Evolutionary conservation across 2,329 filamentous ascomycete genomes (phyloP).

Genomic region (Harringtonia aguacate): DNA sequence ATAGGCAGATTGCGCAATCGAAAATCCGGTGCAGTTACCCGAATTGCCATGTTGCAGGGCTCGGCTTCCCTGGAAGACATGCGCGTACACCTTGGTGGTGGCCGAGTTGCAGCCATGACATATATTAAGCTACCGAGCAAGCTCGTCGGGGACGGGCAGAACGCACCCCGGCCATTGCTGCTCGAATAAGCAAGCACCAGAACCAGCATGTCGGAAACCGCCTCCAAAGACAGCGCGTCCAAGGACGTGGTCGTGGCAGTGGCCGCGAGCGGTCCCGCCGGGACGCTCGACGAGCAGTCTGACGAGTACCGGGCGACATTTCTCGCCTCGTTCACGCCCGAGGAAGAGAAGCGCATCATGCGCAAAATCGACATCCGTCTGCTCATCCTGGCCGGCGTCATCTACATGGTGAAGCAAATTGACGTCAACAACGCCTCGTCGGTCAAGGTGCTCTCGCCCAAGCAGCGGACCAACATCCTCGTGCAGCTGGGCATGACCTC

Average conservation of each 20-base stretch:
- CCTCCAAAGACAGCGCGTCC: not conserved
- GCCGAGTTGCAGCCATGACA: too few relatives aligned
- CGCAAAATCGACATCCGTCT: conserved; percentile 7
- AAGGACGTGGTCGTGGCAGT: not conserved
- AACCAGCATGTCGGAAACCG: too few relatives aligned
- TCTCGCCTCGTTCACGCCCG: conserved; percentile 3
- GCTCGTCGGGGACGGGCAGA: too few relatives aligned
- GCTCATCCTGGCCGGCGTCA: conserved; percentile 2
- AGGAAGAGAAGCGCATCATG: conserved; percentile 5
- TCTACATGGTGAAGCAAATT: conserved; percentile 8
- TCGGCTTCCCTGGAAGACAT: too few relatives aligned
- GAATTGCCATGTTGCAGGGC: too few relatives aligned
- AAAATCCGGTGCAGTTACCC: too few relatives aligned
- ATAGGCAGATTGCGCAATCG: too few relatives aligned
- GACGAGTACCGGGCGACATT: conserved; percentile 3
- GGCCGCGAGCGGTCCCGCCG: not conserved
- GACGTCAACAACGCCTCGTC: conserved; percentile 6
- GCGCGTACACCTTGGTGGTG: too few relatives aligned
- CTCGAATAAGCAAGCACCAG: too few relatives aligned
- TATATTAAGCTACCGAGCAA: too few relatives aligned
- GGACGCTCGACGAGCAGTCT: not conserved
- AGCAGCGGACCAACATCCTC: conserved; percentile 7
- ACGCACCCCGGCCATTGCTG: too few relatives aligned
- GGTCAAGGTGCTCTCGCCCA: conserved; percentile 5
- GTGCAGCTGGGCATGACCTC: conserved; percentile 6